phyloP scores from a whole-genome alignment of 1,284 basidiomycete genomes.

The Trichosporon inkin region DNA sequence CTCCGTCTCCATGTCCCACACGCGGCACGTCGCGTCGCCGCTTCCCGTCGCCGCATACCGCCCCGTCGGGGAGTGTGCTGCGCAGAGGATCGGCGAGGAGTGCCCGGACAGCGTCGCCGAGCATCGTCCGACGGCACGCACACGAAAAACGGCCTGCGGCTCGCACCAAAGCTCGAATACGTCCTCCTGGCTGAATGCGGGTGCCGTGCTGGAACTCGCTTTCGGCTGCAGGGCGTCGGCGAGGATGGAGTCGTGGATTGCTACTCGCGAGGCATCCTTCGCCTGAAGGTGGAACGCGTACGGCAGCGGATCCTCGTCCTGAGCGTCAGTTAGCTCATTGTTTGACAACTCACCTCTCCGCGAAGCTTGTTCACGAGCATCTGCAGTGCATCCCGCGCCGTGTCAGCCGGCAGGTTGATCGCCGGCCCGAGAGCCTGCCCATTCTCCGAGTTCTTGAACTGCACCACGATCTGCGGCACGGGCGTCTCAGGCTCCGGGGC shows the following conservation, averaged over 20 bases:
- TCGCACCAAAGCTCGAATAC: conserved; percentile 81
- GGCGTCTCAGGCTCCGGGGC: conserved; percentile 55
- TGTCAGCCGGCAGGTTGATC: conserved; percentile 79
- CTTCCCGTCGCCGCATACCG: conserved; percentile 87
- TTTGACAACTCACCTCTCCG: conserved; percentile 57
- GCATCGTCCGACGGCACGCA: conserved; percentile 87
- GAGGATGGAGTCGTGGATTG: conserved; percentile 75
- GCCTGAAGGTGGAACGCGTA: conserved; percentile 77
- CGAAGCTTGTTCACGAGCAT: conserved; percentile 77
- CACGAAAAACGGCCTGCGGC: conserved; percentile 93
- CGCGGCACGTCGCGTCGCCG: conserved; percentile 84
- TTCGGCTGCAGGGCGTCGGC: conserved; percentile 68
- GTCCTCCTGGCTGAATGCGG: conserved; percentile 72
- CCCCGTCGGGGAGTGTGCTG: conserved; percentile 91
- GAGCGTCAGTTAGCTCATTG: conserved; percentile 18
- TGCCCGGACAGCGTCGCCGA: conserved; percentile 87
- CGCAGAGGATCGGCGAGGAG: conserved; percentile 87
- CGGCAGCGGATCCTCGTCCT: conserved; percentile 82
- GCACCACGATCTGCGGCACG: conserved; percentile 72
- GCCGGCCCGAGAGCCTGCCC: conserved; percentile 74
- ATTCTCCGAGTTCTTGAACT: conserved; percentile 84
- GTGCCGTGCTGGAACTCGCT: conserved; percentile 24
- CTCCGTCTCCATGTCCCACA: conserved; percentile 95
- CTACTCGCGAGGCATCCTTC: conserved; percentile 58
- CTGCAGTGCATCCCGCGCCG: conserved; percentile 77